These are phyloP conservation scores for Atkinsonella hypoxylon DNA, from an alignment of 2,329 filamentous ascomycete genomes.

Conservation along the genomic window DNA sequence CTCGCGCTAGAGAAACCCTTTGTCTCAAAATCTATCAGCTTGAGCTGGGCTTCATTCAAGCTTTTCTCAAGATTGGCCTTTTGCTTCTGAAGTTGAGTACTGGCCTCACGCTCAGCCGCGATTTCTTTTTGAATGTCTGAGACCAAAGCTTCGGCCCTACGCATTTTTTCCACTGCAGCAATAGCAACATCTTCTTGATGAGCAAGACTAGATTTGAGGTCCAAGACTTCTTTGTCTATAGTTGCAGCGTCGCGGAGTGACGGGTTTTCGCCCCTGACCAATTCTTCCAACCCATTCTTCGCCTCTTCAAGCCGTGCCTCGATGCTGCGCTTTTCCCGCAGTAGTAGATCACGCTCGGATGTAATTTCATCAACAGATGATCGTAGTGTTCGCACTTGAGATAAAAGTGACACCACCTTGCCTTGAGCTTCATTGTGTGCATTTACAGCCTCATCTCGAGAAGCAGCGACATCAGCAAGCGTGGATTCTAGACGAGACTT, in stretches of 20 bases:
- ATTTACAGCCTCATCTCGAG: constrained; percentile 84
- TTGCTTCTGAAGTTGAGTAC: constrained; percentile 72
- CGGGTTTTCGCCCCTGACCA: constrained; percentile 74
- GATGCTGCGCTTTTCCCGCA: constrained; percentile 81
- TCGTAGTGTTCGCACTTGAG: constrained; percentile 76
- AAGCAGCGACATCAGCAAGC: constrained; percentile 75
- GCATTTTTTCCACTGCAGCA: constrained; percentile 94
- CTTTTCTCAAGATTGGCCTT: constrained; percentile 84
- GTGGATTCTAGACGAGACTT: constrained; percentile 86
- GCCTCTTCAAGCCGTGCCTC: constrained; percentile 80
- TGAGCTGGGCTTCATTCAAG: constrained; percentile 80
- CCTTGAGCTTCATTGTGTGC: constrained; percentile 92
- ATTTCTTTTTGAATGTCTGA: constrained; percentile 92
- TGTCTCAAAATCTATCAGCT: constrained; percentile 85
- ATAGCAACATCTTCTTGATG: constrained; percentile 88
- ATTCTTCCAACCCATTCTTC: constrained; percentile 76
- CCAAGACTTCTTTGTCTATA: constrained; percentile 78
- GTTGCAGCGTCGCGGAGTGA: constrained; percentile 81
- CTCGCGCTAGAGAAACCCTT: constrained; percentile 93
- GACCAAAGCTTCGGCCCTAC: constrained; percentile 75
- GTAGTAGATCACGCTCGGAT: constrained; percentile 70
- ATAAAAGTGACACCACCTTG: constrained; percentile 81
- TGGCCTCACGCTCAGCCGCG: constrained; percentile 69
- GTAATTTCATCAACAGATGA: constrained; percentile 76
- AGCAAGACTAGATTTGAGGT: constrained; percentile 77